Conservation (phyloP, 441 rosid species). For the Gossypium schwendimanii region DNA sequence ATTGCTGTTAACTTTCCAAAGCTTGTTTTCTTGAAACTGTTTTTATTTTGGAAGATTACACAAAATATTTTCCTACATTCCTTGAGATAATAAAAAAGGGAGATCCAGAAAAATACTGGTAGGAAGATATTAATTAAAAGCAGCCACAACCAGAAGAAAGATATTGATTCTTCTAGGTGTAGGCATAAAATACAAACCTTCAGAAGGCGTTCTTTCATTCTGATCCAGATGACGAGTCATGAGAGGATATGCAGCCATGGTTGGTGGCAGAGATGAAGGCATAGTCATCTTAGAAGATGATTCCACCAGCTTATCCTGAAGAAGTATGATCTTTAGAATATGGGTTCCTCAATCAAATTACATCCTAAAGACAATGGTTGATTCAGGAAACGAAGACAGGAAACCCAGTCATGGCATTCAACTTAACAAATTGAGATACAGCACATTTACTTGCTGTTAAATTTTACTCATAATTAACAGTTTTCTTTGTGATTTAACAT, state of each 20-base stretch:
- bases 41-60: neutral
- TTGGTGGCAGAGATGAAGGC: conserved; percentile 44
- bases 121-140: neutral
- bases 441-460: neutral
- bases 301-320: conserved; percentile 77
- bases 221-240: conserved; percentile 36
- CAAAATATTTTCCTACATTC: neutral
- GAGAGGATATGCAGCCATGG: conserved; percentile 48
- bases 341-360: conserved; percentile 35
- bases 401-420: conserved; percentile 15
- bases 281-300: conserved; percentile 45
- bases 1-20: neutral
- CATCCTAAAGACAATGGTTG: conserved; percentile 31
- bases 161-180: neutral
- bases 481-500: neutral
- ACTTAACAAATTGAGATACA: conserved; percentile 20
- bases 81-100: neutral
- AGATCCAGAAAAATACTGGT: neutral
- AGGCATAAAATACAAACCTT: conserved; percentile 43
- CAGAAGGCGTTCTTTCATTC: conserved; percentile 35
- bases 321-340: conserved; percentile 46
- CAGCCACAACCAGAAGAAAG: neutral
- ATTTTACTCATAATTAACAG: neutral
- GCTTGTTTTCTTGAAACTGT: neutral
- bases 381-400: conserved; percentile 26